Conservation (phyloP, 2,329 filamentous ascomycete species). For the Penicillium vulpinum region DNA sequence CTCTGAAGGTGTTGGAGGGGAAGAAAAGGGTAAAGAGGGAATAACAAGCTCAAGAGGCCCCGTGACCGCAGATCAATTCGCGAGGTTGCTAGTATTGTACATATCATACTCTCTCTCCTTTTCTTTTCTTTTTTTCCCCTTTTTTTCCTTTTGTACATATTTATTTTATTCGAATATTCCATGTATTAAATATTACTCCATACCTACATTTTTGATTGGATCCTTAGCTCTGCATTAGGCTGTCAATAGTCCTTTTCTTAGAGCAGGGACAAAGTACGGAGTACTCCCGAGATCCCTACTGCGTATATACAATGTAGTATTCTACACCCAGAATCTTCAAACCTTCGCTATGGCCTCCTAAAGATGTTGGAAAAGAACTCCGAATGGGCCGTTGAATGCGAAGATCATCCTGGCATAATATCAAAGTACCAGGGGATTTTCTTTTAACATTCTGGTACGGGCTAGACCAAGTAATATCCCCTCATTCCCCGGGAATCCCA, state of each 20-base stretch:
- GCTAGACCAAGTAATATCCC: neutral
- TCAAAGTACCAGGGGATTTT: neutral
- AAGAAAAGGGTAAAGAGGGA: neutral
- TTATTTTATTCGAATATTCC: too few relatives aligned
- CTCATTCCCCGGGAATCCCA: neutral
- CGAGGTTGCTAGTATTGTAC: too few relatives aligned
- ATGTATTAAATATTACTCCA: too few relatives aligned
- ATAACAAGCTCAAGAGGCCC: neutral
- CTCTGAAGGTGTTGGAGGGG: neutral
- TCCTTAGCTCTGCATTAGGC: too few relatives aligned
- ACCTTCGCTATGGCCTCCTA: neutral
- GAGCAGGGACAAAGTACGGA: too few relatives aligned
- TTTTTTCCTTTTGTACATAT: too few relatives aligned
- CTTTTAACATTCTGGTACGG: neutral
- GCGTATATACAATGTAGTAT: too few relatives aligned
- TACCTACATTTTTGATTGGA: too few relatives aligned
- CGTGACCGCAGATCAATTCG: constrained; percentile 5
- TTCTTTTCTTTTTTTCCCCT: too few relatives aligned
- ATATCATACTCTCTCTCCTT: neutral
- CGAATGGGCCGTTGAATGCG: neutral
- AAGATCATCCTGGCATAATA: neutral
- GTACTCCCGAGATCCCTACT: too few relatives aligned
- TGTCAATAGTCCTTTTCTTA: too few relatives aligned
- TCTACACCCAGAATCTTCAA: too few relatives aligned
- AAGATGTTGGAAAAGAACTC: neutral